Evolutionary conservation across 2,329 filamentous ascomycete species (phyloP).

Genomic region (Claviceps lovelessii): DNA sequence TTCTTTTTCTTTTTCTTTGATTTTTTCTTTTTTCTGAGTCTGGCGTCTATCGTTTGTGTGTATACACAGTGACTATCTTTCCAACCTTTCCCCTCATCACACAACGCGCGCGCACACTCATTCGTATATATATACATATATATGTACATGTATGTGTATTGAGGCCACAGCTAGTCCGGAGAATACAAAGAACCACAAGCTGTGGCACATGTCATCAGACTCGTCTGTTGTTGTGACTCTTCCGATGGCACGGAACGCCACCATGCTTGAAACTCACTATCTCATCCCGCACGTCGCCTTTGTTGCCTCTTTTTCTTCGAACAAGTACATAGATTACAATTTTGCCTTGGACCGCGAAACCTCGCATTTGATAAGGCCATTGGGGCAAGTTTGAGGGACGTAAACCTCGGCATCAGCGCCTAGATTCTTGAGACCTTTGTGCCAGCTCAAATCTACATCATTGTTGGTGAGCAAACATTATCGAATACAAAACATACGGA

Average conservation of each 20-base stretch:
- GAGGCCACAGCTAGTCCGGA: not conserved
- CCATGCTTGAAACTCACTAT: no score
- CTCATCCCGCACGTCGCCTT: not conserved
- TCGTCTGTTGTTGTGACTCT: no score
- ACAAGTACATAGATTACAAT: not conserved
- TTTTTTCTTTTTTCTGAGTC: no score
- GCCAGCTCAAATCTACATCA: slow-evolving; percentile 72
- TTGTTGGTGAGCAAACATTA: not conserved
- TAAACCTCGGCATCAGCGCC: slow-evolving; percentile 93
- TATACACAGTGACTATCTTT: not conserved
- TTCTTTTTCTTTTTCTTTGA: no score
- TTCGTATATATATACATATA: not conserved
- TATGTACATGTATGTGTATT: not conserved
- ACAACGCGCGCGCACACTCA: not conserved
- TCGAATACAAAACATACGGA: not conserved
- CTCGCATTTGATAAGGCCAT: slow-evolving; percentile 89
- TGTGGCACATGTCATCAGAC: not conserved
- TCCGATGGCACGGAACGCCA: no score
- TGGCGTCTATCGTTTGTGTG: no score
- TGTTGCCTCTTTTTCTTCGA: not conserved
- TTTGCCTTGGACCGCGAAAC: slow-evolving; percentile 43
- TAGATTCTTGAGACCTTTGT: slow-evolving; percentile 88
- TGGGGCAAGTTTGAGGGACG: slow-evolving; percentile 81
- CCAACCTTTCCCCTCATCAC: not conserved
- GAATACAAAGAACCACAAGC: not conserved